Percentiles rank a stretch among this genome's conserved stretches.
phyloP scores from a whole-genome alignment of 2,329 filamentous ascomycete species.

The Podosphaera fusca region DNA sequence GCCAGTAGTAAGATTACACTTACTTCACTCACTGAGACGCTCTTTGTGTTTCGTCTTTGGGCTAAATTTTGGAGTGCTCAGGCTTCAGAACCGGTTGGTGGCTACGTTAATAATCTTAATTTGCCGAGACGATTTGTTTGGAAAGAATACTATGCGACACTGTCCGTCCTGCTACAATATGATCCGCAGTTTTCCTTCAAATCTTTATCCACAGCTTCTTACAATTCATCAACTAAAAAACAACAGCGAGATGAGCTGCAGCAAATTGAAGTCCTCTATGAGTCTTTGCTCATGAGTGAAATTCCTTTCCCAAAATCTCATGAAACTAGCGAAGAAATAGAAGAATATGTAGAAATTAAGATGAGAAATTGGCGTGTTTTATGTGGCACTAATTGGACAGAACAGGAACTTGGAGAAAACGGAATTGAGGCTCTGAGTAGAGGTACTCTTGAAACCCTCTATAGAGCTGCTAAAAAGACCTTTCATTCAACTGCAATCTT shows the following conservation, averaged over 20 bases:
- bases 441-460: slow-evolving; percentile 66
- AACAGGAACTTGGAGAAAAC: slow-evolving; percentile 58
- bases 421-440: slow-evolving; percentile 55
- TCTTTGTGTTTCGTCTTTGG: slow-evolving; percentile 43
- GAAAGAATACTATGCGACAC: slow-evolving; percentile 60
- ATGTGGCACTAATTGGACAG: slow-evolving; percentile 57
- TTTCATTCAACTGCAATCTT: slow-evolving; percentile 86
- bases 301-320: slow-evolving; percentile 68
- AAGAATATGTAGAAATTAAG: slow-evolving; percentile 57
- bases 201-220: slow-evolving; percentile 18
- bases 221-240: slow-evolving; percentile 30
- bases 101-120: slow-evolving; percentile 33
- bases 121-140: slow-evolving; percentile 48
- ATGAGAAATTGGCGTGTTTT: slow-evolving; percentile 70
- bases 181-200: slow-evolving; percentile 34
- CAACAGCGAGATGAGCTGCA: slow-evolving; percentile 59
- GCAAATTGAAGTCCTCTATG: slow-evolving; percentile 56
- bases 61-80: slow-evolving; percentile 38
- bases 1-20: slow-evolving; percentile 27
- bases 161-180: slow-evolving; percentile 53
- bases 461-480: slow-evolving; percentile 74
- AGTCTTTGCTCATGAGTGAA: slow-evolving; percentile 53
- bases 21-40: slow-evolving; percentile 27
- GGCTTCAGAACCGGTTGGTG: slow-evolving; percentile 24
- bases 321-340: slow-evolving; percentile 55